Conservation (phyloP, 108 stramenopile genomes). For the Conticribra weissflogii region DNA sequence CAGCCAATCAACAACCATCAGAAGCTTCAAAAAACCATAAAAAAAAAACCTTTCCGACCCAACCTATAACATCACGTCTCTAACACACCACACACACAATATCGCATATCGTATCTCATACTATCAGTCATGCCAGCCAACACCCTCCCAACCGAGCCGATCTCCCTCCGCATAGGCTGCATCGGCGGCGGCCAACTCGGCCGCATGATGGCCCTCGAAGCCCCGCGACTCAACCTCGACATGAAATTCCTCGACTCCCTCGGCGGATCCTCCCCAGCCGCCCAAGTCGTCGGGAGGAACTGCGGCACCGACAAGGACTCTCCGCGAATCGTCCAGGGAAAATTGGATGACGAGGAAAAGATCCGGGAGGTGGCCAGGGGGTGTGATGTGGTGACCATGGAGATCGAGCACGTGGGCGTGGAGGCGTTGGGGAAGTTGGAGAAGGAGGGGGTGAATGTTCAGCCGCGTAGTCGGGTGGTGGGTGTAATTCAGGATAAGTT, state of each 20-base stretch:
- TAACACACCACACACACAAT: too few relatives aligned
- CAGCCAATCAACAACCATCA: too few relatives aligned
- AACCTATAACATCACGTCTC: too few relatives aligned
- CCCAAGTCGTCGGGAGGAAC: conserved; percentile 47
- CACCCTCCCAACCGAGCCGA: conserved; percentile 31
- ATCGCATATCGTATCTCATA: too few relatives aligned
- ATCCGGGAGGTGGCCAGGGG: conserved; percentile 67
- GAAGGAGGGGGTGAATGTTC: conserved; percentile 83
- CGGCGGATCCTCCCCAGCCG: conserved; percentile 74
- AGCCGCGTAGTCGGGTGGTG: conserved; percentile 86
- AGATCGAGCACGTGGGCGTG: conserved; percentile 98
- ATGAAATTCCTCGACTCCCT: conserved; percentile 88
- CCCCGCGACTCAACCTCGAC: conserved; percentile 88
- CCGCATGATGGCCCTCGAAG: conserved; percentile 99
- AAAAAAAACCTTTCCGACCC: too few relatives aligned
- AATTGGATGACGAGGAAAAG: conserved; percentile 80
- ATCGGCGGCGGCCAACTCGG: conserved; percentile 99
- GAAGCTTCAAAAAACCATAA: too few relatives aligned
- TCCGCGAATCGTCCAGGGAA: conserved; percentile 72
- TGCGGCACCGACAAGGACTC: conserved; percentile 21
- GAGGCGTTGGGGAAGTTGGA: conserved; percentile 83
- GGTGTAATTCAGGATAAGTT: conserved; percentile 95
- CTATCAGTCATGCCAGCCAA: neutral
- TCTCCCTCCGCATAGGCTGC: conserved; percentile 80
- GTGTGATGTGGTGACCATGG: conserved; percentile 94